phyloP scores from a whole-genome alignment of 768 basidiomycete species.

The Leccinellum albellum region DNA sequence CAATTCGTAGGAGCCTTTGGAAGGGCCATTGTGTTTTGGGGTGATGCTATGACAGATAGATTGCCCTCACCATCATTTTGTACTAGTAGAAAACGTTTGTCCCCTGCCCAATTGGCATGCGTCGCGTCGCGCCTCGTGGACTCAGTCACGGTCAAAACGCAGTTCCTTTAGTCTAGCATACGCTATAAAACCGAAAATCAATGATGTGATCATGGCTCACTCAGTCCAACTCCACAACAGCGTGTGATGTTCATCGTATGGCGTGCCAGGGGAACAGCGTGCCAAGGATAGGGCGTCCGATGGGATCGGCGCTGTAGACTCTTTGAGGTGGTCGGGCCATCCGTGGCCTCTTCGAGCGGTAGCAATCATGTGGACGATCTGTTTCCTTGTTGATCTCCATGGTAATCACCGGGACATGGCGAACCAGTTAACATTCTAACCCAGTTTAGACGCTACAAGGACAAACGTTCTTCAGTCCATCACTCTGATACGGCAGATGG shows the following conservation, averaged over 20 bases:
- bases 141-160: not conserved
- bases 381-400: conserved; percentile 1
- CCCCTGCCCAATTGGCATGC: not conserved
- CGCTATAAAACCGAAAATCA: not conserved
- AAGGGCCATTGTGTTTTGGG: not conserved
- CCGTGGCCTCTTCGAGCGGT: not conserved
- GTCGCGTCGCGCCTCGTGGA: not conserved
- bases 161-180: too few relatives aligned
- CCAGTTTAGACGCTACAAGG: not conserved
- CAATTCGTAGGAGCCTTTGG: too few relatives aligned
- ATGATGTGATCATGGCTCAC: not conserved
- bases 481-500: not conserved
- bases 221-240: not conserved
- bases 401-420: not conserved
- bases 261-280: not conserved
- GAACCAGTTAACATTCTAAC: not conserved
- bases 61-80: too few relatives aligned
- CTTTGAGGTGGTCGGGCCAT: not conserved
- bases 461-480: conserved; percentile 12
- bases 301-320: not conserved
- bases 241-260: not conserved
- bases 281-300: not conserved
- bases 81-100: not conserved
- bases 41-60: not conserved
- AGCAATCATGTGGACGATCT: not conserved